Percentiles rank a stretch among this genome's conserved stretches.
These are phyloP conservation scores for Candida sonorensis DNA, from an alignment of 805 yeast species.

Conservation along the genomic window DNA sequence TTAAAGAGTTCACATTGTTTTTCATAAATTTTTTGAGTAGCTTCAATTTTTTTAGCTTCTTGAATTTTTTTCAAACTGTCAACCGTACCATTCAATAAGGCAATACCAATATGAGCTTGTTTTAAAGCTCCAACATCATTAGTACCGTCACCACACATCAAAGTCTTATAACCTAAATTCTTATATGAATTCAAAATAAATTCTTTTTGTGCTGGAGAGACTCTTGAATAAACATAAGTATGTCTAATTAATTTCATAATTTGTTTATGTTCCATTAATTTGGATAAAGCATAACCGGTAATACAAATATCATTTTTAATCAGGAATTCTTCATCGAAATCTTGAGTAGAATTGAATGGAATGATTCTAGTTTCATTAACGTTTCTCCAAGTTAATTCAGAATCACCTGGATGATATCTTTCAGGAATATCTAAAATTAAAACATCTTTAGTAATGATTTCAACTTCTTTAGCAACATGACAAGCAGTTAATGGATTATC, in stretches of 20 bases:
- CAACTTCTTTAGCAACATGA: slow-evolving; percentile 93
- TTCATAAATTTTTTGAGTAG: slow-evolving; percentile 60
- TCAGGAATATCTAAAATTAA: slow-evolving; percentile 84
- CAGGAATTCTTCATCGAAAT: slow-evolving; percentile 51
- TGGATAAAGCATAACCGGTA: slow-evolving; percentile 82
- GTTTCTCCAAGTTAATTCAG: slow-evolving; percentile 74
- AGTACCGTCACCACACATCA: slow-evolving; percentile 99
- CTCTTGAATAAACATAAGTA: slow-evolving; percentile 97
- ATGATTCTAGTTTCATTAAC: slow-evolving; percentile 68
- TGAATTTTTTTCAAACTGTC: slow-evolving; percentile 86
- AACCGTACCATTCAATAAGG: slow-evolving; percentile 94
- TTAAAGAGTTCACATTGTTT: slow-evolving; percentile 76
- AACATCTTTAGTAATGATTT: slow-evolving; percentile 75
- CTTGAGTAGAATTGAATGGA: slow-evolving; percentile 56
- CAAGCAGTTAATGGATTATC: slow-evolving; percentile 98
- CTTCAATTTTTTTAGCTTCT: slow-evolving; percentile 67
- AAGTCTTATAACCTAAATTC: slow-evolving; percentile 82
- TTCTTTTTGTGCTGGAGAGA: slow-evolving; percentile 94
- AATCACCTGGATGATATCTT: slow-evolving; percentile 46
- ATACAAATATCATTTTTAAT: slow-evolving; percentile 77
- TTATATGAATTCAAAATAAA: slow-evolving; percentile 78
- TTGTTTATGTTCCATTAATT: slow-evolving; percentile 61
- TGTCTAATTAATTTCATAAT: slow-evolving; percentile 69
- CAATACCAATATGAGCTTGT: slow-evolving; percentile 98
- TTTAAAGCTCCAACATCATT: slow-evolving; percentile 98